Evolutionary conservation across 345 rosid species (phyloP).

Genomic region (Pistacia atlantica): DNA sequence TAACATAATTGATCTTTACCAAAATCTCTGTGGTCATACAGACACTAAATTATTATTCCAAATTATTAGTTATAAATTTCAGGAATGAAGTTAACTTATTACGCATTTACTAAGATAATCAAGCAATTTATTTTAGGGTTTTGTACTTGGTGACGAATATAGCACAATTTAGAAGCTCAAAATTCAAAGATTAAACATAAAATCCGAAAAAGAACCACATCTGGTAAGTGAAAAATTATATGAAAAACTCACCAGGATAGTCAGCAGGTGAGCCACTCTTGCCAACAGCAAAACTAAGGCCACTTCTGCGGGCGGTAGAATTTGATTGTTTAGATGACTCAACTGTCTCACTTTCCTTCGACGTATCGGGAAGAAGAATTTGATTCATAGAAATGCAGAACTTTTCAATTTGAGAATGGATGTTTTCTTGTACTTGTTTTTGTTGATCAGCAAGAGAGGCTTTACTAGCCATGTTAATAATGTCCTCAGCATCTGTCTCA

Average conservation of each 20-base stretch:
- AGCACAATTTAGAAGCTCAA: not conserved
- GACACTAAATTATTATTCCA: not conserved
- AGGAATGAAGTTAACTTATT: not conserved
- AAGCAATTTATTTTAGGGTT: not conserved
- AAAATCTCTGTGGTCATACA: not conserved
- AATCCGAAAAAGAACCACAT: not conserved
- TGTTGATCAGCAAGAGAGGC: slow-evolving; percentile 76
- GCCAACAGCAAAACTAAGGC: slow-evolving; percentile 83
- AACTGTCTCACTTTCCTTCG: slow-evolving; percentile 19
- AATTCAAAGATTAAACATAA: not conserved
- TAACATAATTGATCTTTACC: not conserved
- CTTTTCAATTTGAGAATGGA: slow-evolving; percentile 58
- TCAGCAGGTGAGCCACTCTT: slow-evolving; percentile 31
- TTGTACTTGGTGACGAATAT: not conserved
- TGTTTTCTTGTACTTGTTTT: slow-evolving; percentile 79
- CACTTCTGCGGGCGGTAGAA: slow-evolving; percentile 56
- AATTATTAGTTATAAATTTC: too few species aligned
- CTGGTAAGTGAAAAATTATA: not conserved
- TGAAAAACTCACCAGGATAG: slow-evolving; percentile 47
- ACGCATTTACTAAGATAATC: not conserved
- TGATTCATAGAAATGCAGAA: slow-evolving; percentile 65
- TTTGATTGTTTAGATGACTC: slow-evolving; percentile 30
- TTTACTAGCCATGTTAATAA: slow-evolving; percentile 78
- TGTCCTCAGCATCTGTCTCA: slow-evolving; percentile 83
- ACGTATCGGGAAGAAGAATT: slow-evolving; percentile 53